Base-by-base conservation (phyloP, 164 flowering plant species). In the Vitis amurensis region DNA sequence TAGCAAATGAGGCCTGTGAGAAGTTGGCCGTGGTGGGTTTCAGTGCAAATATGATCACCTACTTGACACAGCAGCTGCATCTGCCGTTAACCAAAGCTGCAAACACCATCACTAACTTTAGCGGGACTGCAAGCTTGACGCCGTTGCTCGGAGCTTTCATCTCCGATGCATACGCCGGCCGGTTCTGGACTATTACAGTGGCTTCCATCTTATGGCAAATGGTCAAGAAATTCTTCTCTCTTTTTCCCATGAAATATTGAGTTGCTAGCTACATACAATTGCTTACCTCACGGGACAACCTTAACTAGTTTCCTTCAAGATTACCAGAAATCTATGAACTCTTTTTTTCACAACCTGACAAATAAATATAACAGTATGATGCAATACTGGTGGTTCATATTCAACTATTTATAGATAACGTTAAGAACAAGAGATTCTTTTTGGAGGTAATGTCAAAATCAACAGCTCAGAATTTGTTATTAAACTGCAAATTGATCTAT, bases 11-110 rank as follows among this genome's bases (percentile, higher is more conserved):
- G 79, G 73, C 76, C 1, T 77, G 89, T 71, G 99, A 96, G 91
- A 96, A 93, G 82, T 52, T 96, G 73, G 99, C 99, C 9, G 95
- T 88, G 76, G 95, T 91, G 30, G 99, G 99, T 0, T 96, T 91
- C 57, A 64, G 74, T 11, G 70, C 97, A 1, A 96, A 96, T 68
- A 91, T 96, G 99, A 67, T 91, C 0, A 88, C 84, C 86, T 96
- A 96, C 85, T 79, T 96, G 64, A 93, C 97, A 16, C 67, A 65
- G 30, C 80, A 96, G 75, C 84, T 96, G 8, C 89, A 96, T 70
- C 66, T 96, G 86, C 97, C 99, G 4, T 52, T 89, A 44, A 87
- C 97, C 51, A 87, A 91, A 72, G 99, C 97, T 16, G 98, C 99
- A 59, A 93, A 88, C 72, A 93, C 97, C 14, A 81, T 93, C 64